A percentile compares a stretch with the other conserved stretches of the same genome.
phyloP scores from a whole-genome alignment of 106 monocot species.

The Dioscorea zingiberensis region DNA sequence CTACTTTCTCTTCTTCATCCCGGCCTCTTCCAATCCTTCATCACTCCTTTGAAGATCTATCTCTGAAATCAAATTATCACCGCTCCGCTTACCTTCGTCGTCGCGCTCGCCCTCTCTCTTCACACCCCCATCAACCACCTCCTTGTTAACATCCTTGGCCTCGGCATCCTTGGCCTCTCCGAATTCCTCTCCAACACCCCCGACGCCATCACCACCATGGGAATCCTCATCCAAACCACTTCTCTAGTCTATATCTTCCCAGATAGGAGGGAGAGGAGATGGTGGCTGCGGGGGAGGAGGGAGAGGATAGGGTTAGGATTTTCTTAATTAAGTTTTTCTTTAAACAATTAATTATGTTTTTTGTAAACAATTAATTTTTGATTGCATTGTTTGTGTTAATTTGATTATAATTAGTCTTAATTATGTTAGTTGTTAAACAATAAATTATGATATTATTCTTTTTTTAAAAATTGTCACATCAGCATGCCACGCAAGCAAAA shows the following conservation, averaged over 20 bases:
- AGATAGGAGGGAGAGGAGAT: too few species aligned
- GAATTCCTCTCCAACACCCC: background rate
- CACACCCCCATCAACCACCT: slow-evolving; percentile 13
- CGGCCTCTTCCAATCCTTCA: slow-evolving; percentile 26
- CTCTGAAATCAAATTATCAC: slow-evolving; percentile 26
- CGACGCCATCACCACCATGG: background rate
- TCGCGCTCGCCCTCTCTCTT: slow-evolving; percentile 12
- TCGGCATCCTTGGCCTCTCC: slow-evolving; percentile 9
- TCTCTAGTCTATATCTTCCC: slow-evolving; percentile 6
- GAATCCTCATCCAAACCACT: slow-evolving; percentile 3
- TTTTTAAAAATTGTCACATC: too few species aligned
- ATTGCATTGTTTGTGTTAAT: too few species aligned
- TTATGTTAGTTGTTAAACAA: too few species aligned
- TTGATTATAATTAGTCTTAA: too few species aligned
- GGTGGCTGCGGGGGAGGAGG: too few species aligned
- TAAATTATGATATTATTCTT: too few species aligned
- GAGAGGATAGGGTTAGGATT: too few species aligned
- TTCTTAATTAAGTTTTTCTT: too few species aligned
- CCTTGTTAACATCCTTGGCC: background rate
- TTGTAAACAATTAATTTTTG: too few species aligned
- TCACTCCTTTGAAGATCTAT: slow-evolving; percentile 30
- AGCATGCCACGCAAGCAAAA: too few species aligned
- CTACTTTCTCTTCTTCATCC: slow-evolving; percentile 18
- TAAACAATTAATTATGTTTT: too few species aligned
- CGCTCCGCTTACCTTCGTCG: slow-evolving; percentile 12